These are phyloP conservation scores for Mrakia blollopis DNA, from an alignment of 768 basidiomycete genomes.

Conservation along the genomic window DNA sequence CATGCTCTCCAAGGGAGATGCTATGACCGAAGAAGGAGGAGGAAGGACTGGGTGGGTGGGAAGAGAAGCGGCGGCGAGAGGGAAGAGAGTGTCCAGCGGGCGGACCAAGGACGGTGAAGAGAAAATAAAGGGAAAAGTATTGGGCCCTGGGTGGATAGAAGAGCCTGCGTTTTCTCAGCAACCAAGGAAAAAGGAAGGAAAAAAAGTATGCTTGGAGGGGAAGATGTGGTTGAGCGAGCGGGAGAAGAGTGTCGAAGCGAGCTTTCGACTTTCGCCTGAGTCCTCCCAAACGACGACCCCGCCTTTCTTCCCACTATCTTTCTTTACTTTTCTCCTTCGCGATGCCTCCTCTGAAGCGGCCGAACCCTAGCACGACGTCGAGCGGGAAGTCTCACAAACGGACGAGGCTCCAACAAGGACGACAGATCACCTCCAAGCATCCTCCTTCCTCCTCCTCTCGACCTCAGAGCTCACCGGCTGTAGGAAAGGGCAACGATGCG, in stretches of 20 bases:
- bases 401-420: constrained; percentile 9
- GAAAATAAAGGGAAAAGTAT: too few species aligned
- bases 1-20: too few species aligned
- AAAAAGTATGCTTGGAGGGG: too few species aligned
- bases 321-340: neutral
- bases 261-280: neutral
- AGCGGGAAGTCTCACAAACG: neutral
- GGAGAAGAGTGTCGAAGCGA: too few species aligned
- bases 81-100: too few species aligned
- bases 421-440: constrained; percentile 10
- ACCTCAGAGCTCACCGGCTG: constrained; percentile 1
- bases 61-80: neutral
- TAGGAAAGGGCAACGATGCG: constrained; percentile 26
- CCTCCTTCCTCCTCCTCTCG: neutral
- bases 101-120: too few species aligned
- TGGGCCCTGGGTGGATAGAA: too few species aligned
- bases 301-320: neutral
- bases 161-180: too few species aligned
- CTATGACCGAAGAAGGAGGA: too few species aligned
- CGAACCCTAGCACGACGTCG: neutral
- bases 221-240: too few species aligned
- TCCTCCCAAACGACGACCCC: neutral
- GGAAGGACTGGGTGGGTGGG: too few species aligned
- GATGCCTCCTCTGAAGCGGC: constrained; percentile 14
- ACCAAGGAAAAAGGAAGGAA: too few species aligned